Evolutionary conservation across 148 eudicot genomes (phyloP), one percentile per base, ranked within the genome.

Genomic region (Fagopyrum esculentum): DNA sequence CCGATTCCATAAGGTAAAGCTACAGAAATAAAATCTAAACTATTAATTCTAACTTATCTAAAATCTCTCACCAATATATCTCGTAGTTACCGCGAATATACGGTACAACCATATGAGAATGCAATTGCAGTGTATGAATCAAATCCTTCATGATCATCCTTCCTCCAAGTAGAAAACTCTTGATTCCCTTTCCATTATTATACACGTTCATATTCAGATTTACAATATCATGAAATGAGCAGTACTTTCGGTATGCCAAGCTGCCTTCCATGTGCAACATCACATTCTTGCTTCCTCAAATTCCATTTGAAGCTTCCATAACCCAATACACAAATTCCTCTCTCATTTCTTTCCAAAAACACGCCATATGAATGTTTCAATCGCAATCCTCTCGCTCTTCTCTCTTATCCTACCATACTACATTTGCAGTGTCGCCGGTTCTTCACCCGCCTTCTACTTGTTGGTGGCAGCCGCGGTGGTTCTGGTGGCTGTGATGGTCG

Each of bases 401-500:
- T 29, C 64, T 59, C 30, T 59, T 22, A 2, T 59, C 35, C 35
- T 59, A 59, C 30, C 64, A 6, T 59, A 59, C 64, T 59, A 22
- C 64, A 59, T 59, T 59, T 29, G 64, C 64, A 59, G 64, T 4
- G 22, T 66, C 15, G 13, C 71, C 47, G 71, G 71, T 45, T 40
- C 71, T 35, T 66, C 71, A 66, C 16, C 71, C 19, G 17, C 46
- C 47, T 66, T 66, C 19, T 66, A 35, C 47, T 66, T 66, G n/a
- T 9, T 66, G 71, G 46, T 17, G 19, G 71, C 46, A 5, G 19
- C 29, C n/a, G 74, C 50, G 74, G 55, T 22, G 7, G 40, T 72
- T 59, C 45, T 50, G 74, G 59, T 78, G 79, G 50, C 80, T 4
- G 76, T 89, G 13, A 74, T 86, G 10, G 83, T 84, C 29, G 87